Base-by-base conservation (phyloP, 139 green algal species). In the Auxenochlorella pyrenoidosa region DNA sequence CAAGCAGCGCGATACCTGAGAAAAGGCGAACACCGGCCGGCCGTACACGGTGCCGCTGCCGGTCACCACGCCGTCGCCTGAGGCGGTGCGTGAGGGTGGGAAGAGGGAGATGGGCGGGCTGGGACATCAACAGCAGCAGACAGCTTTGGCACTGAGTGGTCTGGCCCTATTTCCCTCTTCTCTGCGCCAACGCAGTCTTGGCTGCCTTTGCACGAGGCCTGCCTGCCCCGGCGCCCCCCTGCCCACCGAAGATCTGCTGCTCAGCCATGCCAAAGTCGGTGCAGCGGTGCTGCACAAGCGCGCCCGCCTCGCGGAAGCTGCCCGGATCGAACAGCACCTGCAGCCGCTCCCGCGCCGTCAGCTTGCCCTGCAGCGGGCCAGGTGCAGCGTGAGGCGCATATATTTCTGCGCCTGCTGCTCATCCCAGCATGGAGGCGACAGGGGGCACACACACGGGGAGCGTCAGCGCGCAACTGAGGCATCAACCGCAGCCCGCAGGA, bases 281-380 rank as follows among this genome's bases (percentile, higher is more conserved):
- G 72, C 94, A 96, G 38, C 94, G 83, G 86, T 96, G 94, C 75
- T 95, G 80, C 40, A 96, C 94, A 36, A 96, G 90, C 28, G 90
- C 84, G 63, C 93, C 93, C 8, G 76, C 84, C 82, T 96, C 93
- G 22, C 80, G 24, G 71, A 96, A 96, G 76, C 85, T 92, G 34
- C 76, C 86, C 0, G 83, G 79, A 75, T 96, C 93, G 16, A 96
- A 83, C 54, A 96, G 91, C 40, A 88, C 87, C 38, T 66, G 30
- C 28, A 96, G 75, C 36, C 93, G 77, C 90, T 96, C 93, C 36
- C 93, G 87, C 26, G 93, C 93, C 2, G 93, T 95, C n/a, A 96
- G 88, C 89, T 95, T 94, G 75, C 87, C 83, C 79, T 90, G 70
- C 63, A 18, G 26, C 10, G 36, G 21, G 47, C 24, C 34, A 51